These are phyloP conservation scores for Corinectria fuckeliana DNA, from an alignment of 2,329 filamentous ascomycete species.

Conservation along the genomic window DNA sequence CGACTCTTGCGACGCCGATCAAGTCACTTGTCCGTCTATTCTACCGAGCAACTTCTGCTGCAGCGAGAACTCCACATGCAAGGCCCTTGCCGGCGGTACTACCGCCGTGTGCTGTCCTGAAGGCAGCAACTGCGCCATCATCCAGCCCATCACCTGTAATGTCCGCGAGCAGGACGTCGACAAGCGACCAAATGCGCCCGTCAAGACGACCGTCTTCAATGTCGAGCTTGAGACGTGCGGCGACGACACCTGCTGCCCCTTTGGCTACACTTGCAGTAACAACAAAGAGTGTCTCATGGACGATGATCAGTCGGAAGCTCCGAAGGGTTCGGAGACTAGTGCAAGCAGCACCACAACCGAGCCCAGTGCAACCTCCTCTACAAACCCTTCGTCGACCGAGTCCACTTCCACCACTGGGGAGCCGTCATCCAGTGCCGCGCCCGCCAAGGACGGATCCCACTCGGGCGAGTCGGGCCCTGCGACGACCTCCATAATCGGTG, in stretches of 20 bases:
- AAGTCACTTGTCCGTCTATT: constrained; percentile 59
- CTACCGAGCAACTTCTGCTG: constrained; percentile 75
- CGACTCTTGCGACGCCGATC: constrained; percentile 58
- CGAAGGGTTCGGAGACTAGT: constrained; percentile 40
- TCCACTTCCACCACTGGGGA: constrained; percentile 25
- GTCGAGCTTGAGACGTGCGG: constrained; percentile 65
- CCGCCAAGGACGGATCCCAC: constrained; percentile 21
- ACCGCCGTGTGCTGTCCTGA: constrained; percentile 75
- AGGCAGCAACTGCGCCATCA: constrained; percentile 62
- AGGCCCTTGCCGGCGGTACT: constrained; percentile 66
- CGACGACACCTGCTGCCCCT: constrained; percentile 67
- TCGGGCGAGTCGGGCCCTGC: constrained; percentile 35
- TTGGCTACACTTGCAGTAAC: constrained; percentile 69
- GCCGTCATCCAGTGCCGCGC: constrained; percentile 23
- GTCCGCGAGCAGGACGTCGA: constrained; percentile 65
- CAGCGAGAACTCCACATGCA: constrained; percentile 58
- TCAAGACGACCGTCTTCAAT: constrained; percentile 71
- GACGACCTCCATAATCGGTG: constrained; percentile 53
- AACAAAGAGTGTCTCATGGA: constrained; percentile 59
- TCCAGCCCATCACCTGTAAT: constrained; percentile 71
- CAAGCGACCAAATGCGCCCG: constrained; percentile 59
- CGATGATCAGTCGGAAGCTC: constrained; percentile 54
- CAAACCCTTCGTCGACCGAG: constrained; percentile 32
- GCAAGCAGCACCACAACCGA: constrained; percentile 30
- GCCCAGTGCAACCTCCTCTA: constrained; percentile 27